Base-by-base conservation (phyloP, 1,284 basidiomycete genomes). In the Xerocomus nothofagi region DNA sequence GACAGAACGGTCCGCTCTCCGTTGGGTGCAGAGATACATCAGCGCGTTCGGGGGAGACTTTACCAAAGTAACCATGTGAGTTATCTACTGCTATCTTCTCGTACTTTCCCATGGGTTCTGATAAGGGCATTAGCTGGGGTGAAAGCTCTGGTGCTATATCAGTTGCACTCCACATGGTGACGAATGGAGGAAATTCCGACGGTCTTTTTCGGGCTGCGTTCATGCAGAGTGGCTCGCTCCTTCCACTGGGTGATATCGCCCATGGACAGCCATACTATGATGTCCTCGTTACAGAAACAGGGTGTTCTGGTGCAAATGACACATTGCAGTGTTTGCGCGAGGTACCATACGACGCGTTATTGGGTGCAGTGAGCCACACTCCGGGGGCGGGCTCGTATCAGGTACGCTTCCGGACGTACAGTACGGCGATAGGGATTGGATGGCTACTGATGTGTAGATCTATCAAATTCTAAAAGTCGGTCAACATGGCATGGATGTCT, bases 21-120 rank as follows among this genome's bases (percentile, higher is more conserved):
- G 67, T 44, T 80, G 78, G 79, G 66, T 81, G 0, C 73, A 78
- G 31, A 53, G 70, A 30, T 71, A 80, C 53, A 78, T 82, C 46
- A 38, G 52, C 1, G 59, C 58, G 0, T 82, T 82, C 41, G 78
- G 80, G 2, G 81, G 80, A 3, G 73, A 81, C 50, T 67, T 69
- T 48, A 53, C 44, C 2, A 65, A 64, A 54, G 72, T 73, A 0
- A 72, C 68, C 14, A 69, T 73, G 72, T 72, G 52, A 40, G 43
- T n/a, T n/a, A n/a, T n/a, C n/a, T n/a, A n/a, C n/a, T n/a, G 33
- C 1, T 4, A 11, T 42, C 18, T 11, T 21, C 18, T 39, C 23
- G 37, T 4, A 30, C 46, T 17, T n/a, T 31, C 47, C 11, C 43
- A 5, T 2, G 11, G 23, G 23, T 24, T 18, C 36, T 40, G 51